Base-by-base conservation (phyloP, 2,329 filamentous ascomycete species). In the Ascochyta pisi region DNA sequence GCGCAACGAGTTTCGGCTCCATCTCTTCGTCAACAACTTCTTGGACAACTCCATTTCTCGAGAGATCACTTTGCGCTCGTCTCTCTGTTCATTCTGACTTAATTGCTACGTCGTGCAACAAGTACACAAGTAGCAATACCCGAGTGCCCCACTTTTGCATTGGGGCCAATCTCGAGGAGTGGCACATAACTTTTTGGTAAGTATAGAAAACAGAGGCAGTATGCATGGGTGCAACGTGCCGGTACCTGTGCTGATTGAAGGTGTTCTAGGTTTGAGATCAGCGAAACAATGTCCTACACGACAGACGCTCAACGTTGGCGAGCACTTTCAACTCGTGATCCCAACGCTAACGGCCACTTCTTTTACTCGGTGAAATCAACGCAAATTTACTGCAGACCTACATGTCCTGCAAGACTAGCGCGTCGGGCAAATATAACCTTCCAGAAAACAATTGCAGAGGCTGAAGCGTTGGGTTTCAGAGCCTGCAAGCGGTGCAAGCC, bases 321-420 rank as follows among this genome's bases (percentile, higher is more conserved):
- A 33, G 81, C 81, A 54, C 73, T 83, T 39, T 71, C 75, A 42
- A 73, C 69, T 50, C 78, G 81, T 44, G 78, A 83, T 57, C 49
- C 76, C 31, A 68, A 72, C 19, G 77, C 78, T 19, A 76, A 78
- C 47, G 71, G 71, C 3, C 64, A 73, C 27, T 86, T 86, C 70
- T 77, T 86, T 58, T 86, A 86, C 73, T 79, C 75, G 16, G 83
- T 86, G n/a, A 77, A 78, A 49, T 82, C 82, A 0, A 86, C 84
- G 3, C 77, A 76, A 40, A 83, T 85, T 46, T 88, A 85, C 73
- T 88, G 86, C 68, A 81, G 85, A 1, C 85, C 86, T 1, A 84
- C 80, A 19, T 89, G 86, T 68, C 81, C 82, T 15, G 81, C 83
- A 3, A 82, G 85, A n/a, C 80, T 90, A 13, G 81, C 83, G 1